Percentiles rank a stretch among this genome's conserved stretches.
These are phyloP conservation scores for Boechera stricta DNA, from an alignment of 345 rosid species.

Conservation along the genomic window DNA sequence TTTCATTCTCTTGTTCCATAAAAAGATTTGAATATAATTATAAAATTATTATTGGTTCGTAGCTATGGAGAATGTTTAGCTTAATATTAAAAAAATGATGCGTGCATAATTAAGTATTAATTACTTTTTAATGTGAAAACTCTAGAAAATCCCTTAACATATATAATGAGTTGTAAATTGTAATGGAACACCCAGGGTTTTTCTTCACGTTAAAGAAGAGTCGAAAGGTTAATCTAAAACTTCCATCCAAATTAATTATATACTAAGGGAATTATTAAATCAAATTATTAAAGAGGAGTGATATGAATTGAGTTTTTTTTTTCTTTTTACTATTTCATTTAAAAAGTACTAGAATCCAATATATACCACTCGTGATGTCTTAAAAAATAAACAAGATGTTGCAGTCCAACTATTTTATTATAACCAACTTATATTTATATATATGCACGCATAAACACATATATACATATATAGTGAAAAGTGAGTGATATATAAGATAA, in stretches of 20 bases:
- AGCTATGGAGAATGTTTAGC: no score
- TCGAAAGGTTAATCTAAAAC: slow-evolving; percentile 14
- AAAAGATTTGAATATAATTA: no score
- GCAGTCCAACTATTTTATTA: not conserved
- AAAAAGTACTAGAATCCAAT: slow-evolving; percentile 10
- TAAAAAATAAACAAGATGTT: not conserved
- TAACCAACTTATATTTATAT: slow-evolving; percentile 3
- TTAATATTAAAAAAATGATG: no score
- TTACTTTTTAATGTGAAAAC: no score
- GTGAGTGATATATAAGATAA: slow-evolving; percentile 12
- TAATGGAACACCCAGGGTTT: not conserved
- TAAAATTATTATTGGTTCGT: no score
- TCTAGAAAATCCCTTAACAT: no score
- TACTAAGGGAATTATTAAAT: not conserved
- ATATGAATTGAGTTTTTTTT: not conserved
- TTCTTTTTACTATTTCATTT: not conserved
- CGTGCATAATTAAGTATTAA: no score
- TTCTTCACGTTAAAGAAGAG: not conserved
- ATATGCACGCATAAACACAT: not conserved
- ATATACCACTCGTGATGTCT: not conserved
- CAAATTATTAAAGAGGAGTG: not conserved
- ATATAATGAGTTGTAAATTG: no score
- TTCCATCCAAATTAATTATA: not conserved
- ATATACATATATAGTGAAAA: slow-evolving; percentile 2
- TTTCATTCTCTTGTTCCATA: no score